Evolutionary conservation across 2,329 filamentous ascomycete species (phyloP).

Genomic region (Didymella keratinophila): DNA sequence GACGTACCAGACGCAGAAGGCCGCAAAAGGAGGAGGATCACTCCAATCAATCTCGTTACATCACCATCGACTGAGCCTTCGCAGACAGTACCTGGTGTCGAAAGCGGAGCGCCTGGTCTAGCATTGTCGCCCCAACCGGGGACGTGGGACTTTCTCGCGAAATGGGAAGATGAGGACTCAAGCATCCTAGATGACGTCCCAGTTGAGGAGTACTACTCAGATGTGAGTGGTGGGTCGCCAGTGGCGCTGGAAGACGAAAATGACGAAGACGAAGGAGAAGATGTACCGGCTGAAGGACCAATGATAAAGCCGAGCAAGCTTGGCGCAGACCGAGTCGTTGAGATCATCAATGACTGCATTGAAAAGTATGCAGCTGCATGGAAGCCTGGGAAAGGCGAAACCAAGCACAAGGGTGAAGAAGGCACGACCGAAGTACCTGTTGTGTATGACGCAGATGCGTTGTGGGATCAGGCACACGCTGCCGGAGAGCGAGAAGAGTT

Average conservation of each 20-base stretch:
- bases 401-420: background rate
- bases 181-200: slow-evolving; percentile 13
- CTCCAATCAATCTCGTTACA: background rate
- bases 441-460: slow-evolving; percentile 22
- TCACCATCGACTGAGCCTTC: background rate
- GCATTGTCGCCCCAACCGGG: background rate
- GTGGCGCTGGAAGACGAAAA: slow-evolving; percentile 5
- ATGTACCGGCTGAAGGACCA: background rate
- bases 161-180: slow-evolving; percentile 4
- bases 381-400: slow-evolving; percentile 29
- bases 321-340: slow-evolving; percentile 21
- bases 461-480: slow-evolving; percentile 36
- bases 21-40: slow-evolving; percentile 12
- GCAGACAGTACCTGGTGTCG: background rate
- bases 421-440: slow-evolving; percentile 12
- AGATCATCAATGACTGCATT: slow-evolving; percentile 42
- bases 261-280: background rate
- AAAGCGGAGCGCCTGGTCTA: background rate
- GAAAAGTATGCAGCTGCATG: slow-evolving; percentile 29
- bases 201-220: slow-evolving; percentile 20
- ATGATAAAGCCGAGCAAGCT: slow-evolving; percentile 17
- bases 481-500: slow-evolving; percentile 23
- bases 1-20: background rate
- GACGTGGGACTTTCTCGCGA: slow-evolving; percentile 6
- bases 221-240: slow-evolving; percentile 15